Evolutionary conservation across 352 stramenopile species (phyloP).

Genomic region (Phytopythium boreale): DNA sequence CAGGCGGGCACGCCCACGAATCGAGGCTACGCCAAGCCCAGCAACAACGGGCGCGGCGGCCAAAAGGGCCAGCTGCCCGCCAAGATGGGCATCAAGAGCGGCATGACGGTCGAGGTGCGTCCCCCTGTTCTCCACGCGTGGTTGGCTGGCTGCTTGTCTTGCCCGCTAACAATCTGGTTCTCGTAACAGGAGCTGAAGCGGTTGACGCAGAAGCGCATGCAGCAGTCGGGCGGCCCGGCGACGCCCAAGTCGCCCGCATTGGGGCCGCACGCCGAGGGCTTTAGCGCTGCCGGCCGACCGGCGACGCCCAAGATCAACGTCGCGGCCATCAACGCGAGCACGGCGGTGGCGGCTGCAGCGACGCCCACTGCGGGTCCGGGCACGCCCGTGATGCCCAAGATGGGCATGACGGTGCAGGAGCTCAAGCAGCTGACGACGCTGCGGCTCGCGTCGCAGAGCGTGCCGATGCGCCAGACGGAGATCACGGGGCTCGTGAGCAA

Average conservation of each 20-base stretch:
- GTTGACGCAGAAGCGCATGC: slow-evolving; percentile 83
- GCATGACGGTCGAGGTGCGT: slow-evolving; percentile 78
- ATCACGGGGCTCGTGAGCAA: slow-evolving; percentile 75
- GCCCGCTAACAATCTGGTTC: neutral
- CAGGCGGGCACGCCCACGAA: slow-evolving; percentile 11
- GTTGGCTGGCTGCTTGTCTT: neutral
- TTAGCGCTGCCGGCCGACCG: slow-evolving; percentile 17
- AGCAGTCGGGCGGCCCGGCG: slow-evolving; percentile 33
- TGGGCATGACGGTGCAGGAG: slow-evolving; percentile 83
- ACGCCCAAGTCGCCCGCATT: slow-evolving; percentile 40
- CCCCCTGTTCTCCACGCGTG: neutral
- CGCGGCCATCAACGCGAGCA: slow-evolving; percentile 38
- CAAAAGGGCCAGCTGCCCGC: slow-evolving; percentile 38
- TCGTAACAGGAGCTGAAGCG: slow-evolving; percentile 64
- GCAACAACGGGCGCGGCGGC: neutral
- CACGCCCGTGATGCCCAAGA: slow-evolving; percentile 59
- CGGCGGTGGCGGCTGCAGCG: slow-evolving; percentile 17
- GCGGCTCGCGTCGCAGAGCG: slow-evolving; percentile 70
- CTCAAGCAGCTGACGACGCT: slow-evolving; percentile 83
- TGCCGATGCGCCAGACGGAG: slow-evolving; percentile 55
- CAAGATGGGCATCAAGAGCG: slow-evolving; percentile 88
- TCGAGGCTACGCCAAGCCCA: slow-evolving; percentile 21
- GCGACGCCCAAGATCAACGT: slow-evolving; percentile 69
- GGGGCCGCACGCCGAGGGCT: slow-evolving; percentile 10
- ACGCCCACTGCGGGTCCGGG: slow-evolving; percentile 17